Conservation (phyloP, 345 rosid species). For the Eucalyptus coolabah region DNA sequence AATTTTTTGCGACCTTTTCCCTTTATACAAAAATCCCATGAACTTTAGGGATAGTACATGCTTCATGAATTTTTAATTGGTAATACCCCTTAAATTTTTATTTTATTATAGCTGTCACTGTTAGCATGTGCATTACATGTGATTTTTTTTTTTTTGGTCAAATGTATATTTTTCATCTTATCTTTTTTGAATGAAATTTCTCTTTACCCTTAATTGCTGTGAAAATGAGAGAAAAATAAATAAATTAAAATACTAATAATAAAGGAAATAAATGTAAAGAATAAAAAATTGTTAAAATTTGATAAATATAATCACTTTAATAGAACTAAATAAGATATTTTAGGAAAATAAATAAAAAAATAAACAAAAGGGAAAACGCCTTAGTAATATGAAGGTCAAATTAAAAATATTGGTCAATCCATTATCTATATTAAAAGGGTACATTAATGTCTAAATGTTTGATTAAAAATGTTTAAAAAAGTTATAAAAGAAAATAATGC, state of each 20-base stretch:
- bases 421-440: not conserved
- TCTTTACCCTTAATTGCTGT: too few relatives aligned
- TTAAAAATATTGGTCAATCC: not conserved
- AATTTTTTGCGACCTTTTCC: not conserved
- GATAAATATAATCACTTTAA: too few relatives aligned
- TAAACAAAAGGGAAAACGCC: not conserved
- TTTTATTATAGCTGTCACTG: too few relatives aligned
- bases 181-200: not conserved
- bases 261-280: too few relatives aligned
- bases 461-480: too few relatives aligned
- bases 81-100: not conserved
- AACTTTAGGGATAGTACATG: not conserved
- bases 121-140: not conserved
- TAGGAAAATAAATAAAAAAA: not conserved
- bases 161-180: not conserved
- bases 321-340: not conserved
- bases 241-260: too few relatives aligned
- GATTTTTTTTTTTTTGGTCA: not conserved
- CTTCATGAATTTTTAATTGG: not conserved
- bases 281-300: too few relatives aligned
- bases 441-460: not conserved
- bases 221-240: not conserved
- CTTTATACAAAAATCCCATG: not conserved
- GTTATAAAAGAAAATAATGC: too few relatives aligned
- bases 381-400: not conserved